Evolutionary conservation across 2,329 filamentous ascomycete species (phyloP).

Genomic region (Massarina eburnea): DNA sequence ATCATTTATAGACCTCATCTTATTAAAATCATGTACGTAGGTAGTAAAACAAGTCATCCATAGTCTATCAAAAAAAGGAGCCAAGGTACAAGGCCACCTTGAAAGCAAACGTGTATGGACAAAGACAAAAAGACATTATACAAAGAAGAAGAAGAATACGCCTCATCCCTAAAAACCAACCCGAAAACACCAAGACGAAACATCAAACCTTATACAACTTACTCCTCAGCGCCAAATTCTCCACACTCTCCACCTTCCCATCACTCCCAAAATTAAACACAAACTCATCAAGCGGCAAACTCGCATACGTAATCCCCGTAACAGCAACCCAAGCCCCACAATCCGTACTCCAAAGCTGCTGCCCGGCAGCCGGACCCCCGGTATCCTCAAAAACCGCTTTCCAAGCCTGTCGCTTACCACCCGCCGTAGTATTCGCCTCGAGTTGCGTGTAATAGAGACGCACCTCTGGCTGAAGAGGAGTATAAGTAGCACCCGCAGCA

Average conservation of each 20-base stretch:
- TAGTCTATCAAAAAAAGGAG: too few species aligned
- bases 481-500: slow-evolving; percentile 8
- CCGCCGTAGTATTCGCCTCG: slow-evolving; percentile 11
- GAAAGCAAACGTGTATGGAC: too few species aligned
- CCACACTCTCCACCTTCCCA: slow-evolving; percentile 23
- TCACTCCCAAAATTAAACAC: slow-evolving; percentile 21
- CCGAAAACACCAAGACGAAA: too few species aligned
- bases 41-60: too few species aligned
- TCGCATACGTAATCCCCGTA: slow-evolving; percentile 24
- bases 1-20: too few species aligned
- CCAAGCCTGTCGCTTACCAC: slow-evolving; percentile 20
- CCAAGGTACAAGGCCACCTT: too few species aligned
- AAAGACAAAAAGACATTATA: too few species aligned
- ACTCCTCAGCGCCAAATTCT: slow-evolving; percentile 22
- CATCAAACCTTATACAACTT: slow-evolving; percentile 15
- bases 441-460: slow-evolving; percentile 27
- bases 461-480: slow-evolving; percentile 11
- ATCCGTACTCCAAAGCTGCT: slow-evolving; percentile 20
- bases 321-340: slow-evolving; percentile 27
- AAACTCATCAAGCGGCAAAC: slow-evolving; percentile 27
- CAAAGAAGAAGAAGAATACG: background rate
- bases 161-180: background rate
- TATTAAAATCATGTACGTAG: too few species aligned
- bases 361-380: slow-evolving; percentile 13
- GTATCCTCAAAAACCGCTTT: slow-evolving; percentile 28